These are phyloP conservation scores for Leccinum subtestaceum DNA, from an alignment of 768 basidiomycete species.

Conservation along the genomic window DNA sequence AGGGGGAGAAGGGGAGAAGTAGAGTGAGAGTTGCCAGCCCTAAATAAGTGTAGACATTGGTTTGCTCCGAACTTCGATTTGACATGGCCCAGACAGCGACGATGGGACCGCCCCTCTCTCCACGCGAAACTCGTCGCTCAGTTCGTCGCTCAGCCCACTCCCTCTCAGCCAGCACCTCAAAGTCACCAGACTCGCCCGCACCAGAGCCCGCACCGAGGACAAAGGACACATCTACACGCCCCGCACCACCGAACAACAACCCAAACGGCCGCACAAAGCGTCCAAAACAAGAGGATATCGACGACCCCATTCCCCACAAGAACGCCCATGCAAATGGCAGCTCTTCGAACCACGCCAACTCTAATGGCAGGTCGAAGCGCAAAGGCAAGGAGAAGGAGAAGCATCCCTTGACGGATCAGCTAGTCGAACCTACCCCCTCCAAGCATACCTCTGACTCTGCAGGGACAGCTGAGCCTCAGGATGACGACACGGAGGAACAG, in stretches of 20 bases:
- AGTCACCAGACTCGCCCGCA: constrained; percentile 69
- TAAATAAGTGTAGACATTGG: constrained; percentile 31
- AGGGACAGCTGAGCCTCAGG: constrained; percentile 38
- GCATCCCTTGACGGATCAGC: constrained; percentile 32
- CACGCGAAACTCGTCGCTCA: constrained; percentile 74
- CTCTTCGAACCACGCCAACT: constrained; percentile 28
- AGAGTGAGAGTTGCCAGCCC: constrained; percentile 32
- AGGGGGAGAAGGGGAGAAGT: constrained; percentile 4
- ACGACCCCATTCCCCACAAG: constrained; percentile 54
- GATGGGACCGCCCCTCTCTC: constrained; percentile 79
- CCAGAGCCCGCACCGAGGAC: constrained; percentile 45
- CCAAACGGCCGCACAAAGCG: constrained; percentile 51
- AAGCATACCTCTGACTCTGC: constrained; percentile 29
- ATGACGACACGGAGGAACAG: constrained; percentile 48
- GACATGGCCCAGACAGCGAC: constrained; percentile 61
- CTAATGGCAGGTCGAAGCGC: constrained; percentile 52
- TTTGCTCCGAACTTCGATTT: constrained; percentile 8
- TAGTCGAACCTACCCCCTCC: constrained; percentile 26
- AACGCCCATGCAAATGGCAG: constrained; percentile 35
- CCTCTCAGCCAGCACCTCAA: constrained; percentile 62
- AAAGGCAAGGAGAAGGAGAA: constrained; percentile 68
- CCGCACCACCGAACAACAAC: constrained; percentile 38
- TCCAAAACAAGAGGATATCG: constrained; percentile 70
- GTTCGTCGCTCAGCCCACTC: constrained; percentile 71
- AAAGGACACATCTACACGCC: constrained; percentile 39